Conservation (phyloP, 2,329 filamentous ascomycete species). For the Botryotinia narcissicola region DNA sequence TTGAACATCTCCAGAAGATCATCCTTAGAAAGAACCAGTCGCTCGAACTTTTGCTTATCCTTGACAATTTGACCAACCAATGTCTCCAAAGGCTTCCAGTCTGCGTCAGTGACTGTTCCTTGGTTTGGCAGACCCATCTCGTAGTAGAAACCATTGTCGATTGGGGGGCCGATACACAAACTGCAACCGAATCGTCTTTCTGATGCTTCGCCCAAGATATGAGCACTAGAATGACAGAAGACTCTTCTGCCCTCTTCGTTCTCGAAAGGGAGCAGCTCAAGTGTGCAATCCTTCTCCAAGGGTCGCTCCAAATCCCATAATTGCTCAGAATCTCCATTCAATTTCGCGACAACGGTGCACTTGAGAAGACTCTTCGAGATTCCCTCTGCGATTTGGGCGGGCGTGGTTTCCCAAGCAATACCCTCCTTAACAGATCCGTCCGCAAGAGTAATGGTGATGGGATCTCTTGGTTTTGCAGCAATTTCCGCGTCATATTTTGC, state of each 20-base stretch:
- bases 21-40: slow-evolving; percentile 83
- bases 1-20: slow-evolving; percentile 94
- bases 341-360: slow-evolving; percentile 80
- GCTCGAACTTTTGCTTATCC: slow-evolving; percentile 94
- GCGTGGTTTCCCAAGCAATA: slow-evolving; percentile 89
- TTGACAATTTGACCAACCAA: slow-evolving; percentile 84
- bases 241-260: slow-evolving; percentile 75
- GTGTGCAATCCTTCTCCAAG: slow-evolving; percentile 79
- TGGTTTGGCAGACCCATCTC: slow-evolving; percentile 84
- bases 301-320: slow-evolving; percentile 93
- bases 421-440: slow-evolving; percentile 70
- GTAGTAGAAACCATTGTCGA: slow-evolving; percentile 93
- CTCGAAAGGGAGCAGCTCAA: slow-evolving; percentile 83
- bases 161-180: slow-evolving; percentile 89
- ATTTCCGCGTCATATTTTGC: slow-evolving; percentile 77
- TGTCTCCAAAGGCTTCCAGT: slow-evolving; percentile 82
- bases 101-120: slow-evolving; percentile 65
- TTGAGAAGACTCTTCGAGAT: slow-evolving; percentile 85
- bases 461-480: slow-evolving; percentile 65
- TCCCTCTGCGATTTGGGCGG: slow-evolving; percentile 69
- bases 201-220: slow-evolving; percentile 91
- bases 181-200: slow-evolving; percentile 89
- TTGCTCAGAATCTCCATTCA: slow-evolving; percentile 68
- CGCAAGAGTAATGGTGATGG: slow-evolving; percentile 70
- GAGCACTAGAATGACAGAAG: slow-evolving; percentile 96